Conservation (phyloP, 371 early-diverging fungal species). For the Parasitella parasitica region DNA sequence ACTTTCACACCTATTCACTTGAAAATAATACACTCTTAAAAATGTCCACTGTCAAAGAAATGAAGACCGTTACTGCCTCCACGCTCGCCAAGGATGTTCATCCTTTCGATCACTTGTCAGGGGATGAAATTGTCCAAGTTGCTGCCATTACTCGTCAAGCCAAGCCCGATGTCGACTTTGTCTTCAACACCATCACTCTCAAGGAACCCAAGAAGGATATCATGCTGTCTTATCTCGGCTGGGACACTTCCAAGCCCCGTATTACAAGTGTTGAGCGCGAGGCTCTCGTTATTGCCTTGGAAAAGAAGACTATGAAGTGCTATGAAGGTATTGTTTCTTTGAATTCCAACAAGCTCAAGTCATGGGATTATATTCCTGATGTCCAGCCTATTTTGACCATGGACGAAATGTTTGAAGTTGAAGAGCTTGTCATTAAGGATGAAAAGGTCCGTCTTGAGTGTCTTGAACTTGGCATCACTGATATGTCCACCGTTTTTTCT, state of each 20-base stretch:
- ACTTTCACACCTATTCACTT: not conserved
- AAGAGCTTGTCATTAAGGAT: constrained; percentile 44
- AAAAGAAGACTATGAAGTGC: constrained; percentile 39
- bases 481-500: constrained; percentile 45
- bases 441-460: constrained; percentile 42
- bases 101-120: constrained; percentile 48
- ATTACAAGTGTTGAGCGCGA: constrained; percentile 43
- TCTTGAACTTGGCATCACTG: constrained; percentile 45
- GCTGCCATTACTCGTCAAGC: constrained; percentile 36
- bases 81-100: constrained; percentile 22
- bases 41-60: constrained; percentile 42
- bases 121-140: constrained; percentile 42
- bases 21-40: not conserved
- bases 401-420: constrained; percentile 55
- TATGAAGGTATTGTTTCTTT: constrained; percentile 47
- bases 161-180: constrained; percentile 33
- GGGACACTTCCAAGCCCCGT: constrained; percentile 38
- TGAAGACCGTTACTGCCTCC: constrained; percentile 40
- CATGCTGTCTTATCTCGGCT: constrained; percentile 51
- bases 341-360: constrained; percentile 23
- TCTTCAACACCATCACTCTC: constrained; percentile 55
- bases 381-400: constrained; percentile 53
- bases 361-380: constrained; percentile 41
- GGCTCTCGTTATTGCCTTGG: constrained; percentile 42
- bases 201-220: constrained; percentile 45